phyloP scores from a whole-genome alignment of 1,284 basidiomycete species.

The Cutaneotrichosporon cyanovorans region DNA sequence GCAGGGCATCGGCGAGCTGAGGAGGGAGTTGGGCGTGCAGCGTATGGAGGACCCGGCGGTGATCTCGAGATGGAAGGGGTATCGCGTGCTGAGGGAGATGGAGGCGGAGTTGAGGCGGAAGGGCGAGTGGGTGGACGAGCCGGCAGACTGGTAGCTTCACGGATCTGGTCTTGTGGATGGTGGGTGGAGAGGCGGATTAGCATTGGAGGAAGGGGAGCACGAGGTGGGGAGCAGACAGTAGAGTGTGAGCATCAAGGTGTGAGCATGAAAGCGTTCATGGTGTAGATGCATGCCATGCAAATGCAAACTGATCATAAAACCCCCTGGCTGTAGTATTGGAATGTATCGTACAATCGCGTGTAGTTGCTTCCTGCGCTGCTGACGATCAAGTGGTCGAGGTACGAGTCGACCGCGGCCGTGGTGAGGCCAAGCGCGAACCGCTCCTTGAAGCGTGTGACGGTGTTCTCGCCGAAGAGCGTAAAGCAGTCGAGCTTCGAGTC shows the following conservation, averaged over 20 bases:
- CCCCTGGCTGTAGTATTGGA: slow-evolving; percentile 38
- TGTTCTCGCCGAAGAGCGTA: slow-evolving; percentile 79
- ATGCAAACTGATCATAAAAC: slow-evolving; percentile 7
- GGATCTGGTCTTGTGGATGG: too few relatives aligned
- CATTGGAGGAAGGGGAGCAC: too few relatives aligned
- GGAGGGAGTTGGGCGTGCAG: slow-evolving; percentile 67
- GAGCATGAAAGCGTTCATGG: not conserved
- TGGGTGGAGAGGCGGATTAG: too few relatives aligned
- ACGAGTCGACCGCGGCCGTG: slow-evolving; percentile 75
- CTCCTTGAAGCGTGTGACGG: slow-evolving; percentile 76
- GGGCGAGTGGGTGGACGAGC: slow-evolving; percentile 45
- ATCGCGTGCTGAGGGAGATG: slow-evolving; percentile 42
- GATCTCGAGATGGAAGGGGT: slow-evolving; percentile 43
- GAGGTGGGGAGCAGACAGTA: too few relatives aligned
- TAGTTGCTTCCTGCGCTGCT: slow-evolving; percentile 83
- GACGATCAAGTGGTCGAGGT: slow-evolving; percentile 80
- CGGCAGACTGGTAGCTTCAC: slow-evolving; percentile 38
- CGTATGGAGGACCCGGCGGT: slow-evolving; percentile 30
- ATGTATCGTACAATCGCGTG: slow-evolving; percentile 85
- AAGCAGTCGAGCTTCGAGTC: slow-evolving; percentile 94
- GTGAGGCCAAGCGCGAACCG: slow-evolving; percentile 89
- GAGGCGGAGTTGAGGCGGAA: slow-evolving; percentile 39
- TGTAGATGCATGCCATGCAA: slow-evolving; percentile 4
- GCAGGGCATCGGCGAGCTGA: slow-evolving; percentile 69
- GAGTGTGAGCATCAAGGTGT: not conserved